phyloP scores from a whole-genome alignment of 2,329 filamentous ascomycete genomes.

The Scopulariopsis brevicaulis region DNA sequence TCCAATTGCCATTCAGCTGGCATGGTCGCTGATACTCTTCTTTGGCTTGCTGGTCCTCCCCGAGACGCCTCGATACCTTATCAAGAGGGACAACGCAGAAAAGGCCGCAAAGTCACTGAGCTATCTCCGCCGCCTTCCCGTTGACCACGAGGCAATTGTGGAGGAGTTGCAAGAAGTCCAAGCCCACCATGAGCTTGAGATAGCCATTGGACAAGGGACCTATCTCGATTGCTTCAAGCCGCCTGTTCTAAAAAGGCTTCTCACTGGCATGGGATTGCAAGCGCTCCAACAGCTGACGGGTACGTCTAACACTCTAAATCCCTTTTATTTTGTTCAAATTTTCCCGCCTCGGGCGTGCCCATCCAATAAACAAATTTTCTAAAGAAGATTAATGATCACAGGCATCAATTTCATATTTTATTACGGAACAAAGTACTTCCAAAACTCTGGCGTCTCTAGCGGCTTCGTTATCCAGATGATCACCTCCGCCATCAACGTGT shows the following conservation, averaged over 20 bases:
- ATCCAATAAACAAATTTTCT: conserved; percentile 15
- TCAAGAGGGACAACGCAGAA: conserved; percentile 45
- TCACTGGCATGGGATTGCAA: conserved; percentile 48
- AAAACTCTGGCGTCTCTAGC: conserved; percentile 23
- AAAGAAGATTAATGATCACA: neutral
- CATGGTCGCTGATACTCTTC: conserved; percentile 57
- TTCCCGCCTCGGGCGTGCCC: neutral
- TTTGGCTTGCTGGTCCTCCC: conserved; percentile 54
- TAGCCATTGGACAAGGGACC: conserved; percentile 29
- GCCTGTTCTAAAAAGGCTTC: conserved; percentile 37
- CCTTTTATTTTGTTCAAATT: neutral
- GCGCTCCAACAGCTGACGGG: conserved; percentile 40
- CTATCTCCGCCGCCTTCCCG: conserved; percentile 47
- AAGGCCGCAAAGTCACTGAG: conserved; percentile 46
- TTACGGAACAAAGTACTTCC: conserved; percentile 27
- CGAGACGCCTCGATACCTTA: conserved; percentile 61
- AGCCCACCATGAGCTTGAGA: conserved; percentile 48
- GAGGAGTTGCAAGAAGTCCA: conserved; percentile 48
- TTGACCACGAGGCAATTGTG: conserved; percentile 41
- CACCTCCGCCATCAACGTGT: conserved; percentile 25
- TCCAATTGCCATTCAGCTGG: conserved; percentile 52
- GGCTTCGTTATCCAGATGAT: conserved; percentile 25
- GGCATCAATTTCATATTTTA: conserved; percentile 20
- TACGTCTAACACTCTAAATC: neutral
- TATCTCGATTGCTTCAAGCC: conserved; percentile 34